Conservation (phyloP, 2,329 filamentous ascomycete species). For the Tolypocladium nubicola region DNA sequence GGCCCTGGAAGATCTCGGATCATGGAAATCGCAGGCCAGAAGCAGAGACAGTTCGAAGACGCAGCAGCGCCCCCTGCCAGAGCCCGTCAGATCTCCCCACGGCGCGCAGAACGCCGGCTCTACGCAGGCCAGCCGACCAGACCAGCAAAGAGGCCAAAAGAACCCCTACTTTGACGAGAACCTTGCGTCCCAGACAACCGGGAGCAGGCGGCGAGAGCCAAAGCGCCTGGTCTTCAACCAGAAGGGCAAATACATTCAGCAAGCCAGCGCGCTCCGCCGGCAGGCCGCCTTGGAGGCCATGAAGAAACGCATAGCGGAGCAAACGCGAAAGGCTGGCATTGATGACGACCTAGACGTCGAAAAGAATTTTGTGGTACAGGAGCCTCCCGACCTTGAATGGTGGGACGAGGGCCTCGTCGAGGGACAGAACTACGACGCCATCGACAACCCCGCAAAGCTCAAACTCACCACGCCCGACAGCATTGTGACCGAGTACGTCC, state of each 20-base stretch:
- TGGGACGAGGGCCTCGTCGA: constrained; percentile 87
- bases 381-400: constrained; percentile 87
- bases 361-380: constrained; percentile 76
- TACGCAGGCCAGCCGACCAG: constrained; percentile 6
- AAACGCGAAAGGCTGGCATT: constrained; percentile 81
- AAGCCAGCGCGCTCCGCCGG: constrained; percentile 78
- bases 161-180: constrained; percentile 81
- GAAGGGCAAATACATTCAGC: constrained; percentile 94
- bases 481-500: constrained; percentile 83
- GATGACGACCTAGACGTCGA: constrained; percentile 86
- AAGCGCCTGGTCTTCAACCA: constrained; percentile 82
- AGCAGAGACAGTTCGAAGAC: constrained; percentile 13
- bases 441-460: constrained; percentile 53
- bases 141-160: constrained; percentile 2
- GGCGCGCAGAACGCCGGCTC: constrained; percentile 7
- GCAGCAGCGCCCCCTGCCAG: constrained; percentile 7
- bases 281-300: constrained; percentile 86
- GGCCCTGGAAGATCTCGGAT: constrained; percentile 50
- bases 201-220: constrained; percentile 54
- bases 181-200: constrained; percentile 45
- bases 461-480: constrained; percentile 71
- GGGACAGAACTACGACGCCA: constrained; percentile 61
- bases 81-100: constrained; percentile 5
- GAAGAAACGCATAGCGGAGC: constrained; percentile 84
- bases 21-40: constrained; percentile 34